These are phyloP conservation scores for Boletus coccyginus DNA, from an alignment of 768 basidiomycete species.

Conservation along the genomic window DNA sequence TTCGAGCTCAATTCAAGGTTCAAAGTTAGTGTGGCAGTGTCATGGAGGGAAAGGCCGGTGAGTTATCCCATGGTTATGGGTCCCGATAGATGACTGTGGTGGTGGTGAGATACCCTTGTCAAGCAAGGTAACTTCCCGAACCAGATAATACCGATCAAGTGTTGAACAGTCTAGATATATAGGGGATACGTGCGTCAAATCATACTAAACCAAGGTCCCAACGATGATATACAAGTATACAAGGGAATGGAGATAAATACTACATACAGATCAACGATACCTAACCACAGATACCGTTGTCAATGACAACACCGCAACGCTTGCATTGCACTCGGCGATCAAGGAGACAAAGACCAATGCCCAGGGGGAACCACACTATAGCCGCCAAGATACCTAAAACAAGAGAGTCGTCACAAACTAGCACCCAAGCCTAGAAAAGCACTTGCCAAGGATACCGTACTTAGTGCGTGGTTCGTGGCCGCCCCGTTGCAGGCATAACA, in stretches of 20 bases:
- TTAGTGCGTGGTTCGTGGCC: slow-evolving; percentile 59
- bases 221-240: not conserved
- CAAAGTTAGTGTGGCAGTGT: no score
- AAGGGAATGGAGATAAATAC: not conserved
- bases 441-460: slow-evolving; percentile 70
- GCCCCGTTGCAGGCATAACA: slow-evolving; percentile 80
- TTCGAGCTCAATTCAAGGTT: no score
- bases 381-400: slow-evolving; percentile 71
- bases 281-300: slow-evolving; percentile 36
- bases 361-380: slow-evolving; percentile 83
- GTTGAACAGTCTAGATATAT: slow-evolving; percentile 8
- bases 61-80: no score
- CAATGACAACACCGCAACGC: slow-evolving; percentile 42
- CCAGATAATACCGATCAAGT: no score
- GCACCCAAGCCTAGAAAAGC: not conserved
- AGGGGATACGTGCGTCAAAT: not conserved
- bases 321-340: slow-evolving; percentile 68
- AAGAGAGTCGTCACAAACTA: not conserved
- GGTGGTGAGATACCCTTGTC: no score
- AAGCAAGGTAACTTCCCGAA: no score
- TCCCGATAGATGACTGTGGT: no score
- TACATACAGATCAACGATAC: not conserved
- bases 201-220: not conserved
- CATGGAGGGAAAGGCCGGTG: no score
- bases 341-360: slow-evolving; percentile 73